A percentile compares a stretch with the other conserved stretches of the same genome.
Conservation (phyloP, 106 monocot genomes). For the Amphibolis antarctica region DNA sequence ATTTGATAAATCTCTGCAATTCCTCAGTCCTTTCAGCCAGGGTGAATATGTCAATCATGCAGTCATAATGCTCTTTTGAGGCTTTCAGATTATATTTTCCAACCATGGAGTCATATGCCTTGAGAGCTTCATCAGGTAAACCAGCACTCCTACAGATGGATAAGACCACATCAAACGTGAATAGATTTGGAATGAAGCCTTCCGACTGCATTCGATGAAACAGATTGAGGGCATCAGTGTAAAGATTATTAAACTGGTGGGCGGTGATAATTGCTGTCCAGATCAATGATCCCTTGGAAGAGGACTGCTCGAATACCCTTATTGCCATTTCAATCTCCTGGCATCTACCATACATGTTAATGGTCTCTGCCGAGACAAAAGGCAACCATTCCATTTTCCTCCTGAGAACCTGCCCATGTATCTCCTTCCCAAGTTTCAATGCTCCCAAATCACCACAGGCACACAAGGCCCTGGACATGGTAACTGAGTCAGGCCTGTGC, state of each 20-base stretch:
- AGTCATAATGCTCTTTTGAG: constrained; percentile 9
- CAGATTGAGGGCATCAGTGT: constrained; percentile 8
- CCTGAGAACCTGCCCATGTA: constrained; percentile 46
- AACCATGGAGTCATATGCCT: constrained; percentile 49
- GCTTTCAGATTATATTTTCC: constrained; percentile 28
- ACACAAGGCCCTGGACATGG: constrained; percentile 43
- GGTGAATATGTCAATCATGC: constrained; percentile 13
- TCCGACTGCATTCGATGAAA: constrained; percentile 13
- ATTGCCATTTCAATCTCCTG: constrained; percentile 3
- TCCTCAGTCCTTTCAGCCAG: constrained; percentile 25
- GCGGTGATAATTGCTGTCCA: constrained; percentile 24
- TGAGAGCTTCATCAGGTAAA: constrained; percentile 37
- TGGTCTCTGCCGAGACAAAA: constrained; percentile 16
- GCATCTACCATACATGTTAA: constrained; percentile 19
- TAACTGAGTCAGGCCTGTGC: constrained; percentile 43
- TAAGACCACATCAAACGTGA: constrained; percentile 53
- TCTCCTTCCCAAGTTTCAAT: constrained; percentile 56
- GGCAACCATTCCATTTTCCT: constrained; percentile 12
- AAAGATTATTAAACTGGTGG: constrained; percentile 6
- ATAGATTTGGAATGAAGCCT: constrained; percentile 48
- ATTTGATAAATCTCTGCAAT: constrained; percentile 38
- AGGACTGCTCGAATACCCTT: constrained; percentile 9
- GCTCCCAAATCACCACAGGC: constrained; percentile 31
- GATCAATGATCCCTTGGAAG: constrained; percentile 22
- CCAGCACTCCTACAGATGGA: constrained; percentile 38